Evolutionary conservation across 2,329 filamentous ascomycete genomes (phyloP), one percentile per base, ranked within the genome.

Genomic region (Celoporthe dispersa): DNA sequence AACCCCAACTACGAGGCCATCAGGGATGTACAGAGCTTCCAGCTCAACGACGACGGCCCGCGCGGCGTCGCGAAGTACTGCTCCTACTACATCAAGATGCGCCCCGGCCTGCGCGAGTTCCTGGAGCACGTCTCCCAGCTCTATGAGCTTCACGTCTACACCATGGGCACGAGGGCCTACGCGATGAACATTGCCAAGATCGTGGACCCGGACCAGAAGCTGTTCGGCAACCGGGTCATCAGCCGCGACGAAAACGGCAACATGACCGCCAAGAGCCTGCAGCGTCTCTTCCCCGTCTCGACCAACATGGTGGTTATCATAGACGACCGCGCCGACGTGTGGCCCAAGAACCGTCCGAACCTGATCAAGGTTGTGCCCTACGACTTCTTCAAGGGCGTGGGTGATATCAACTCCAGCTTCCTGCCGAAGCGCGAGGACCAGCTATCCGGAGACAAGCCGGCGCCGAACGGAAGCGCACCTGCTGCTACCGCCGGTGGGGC

Each of bases 241-340:
- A 98, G 95, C 80, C 92, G 96, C 76, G 95, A 98, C 79, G 96
- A 99, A 81, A 99, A 97, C 78, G 95, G 95, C 68, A 98, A 92
- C 79, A 90, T 98, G 79, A 93, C 91, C 2, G 90, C 92, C 70
- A 99, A 99, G 85, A 96, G 91, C 74, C 84, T 99, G 39, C 92
- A 96, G 77, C 89, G 96, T 9, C 82, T 99, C 19, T 99, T 99
- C 79, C 96, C 97, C 6, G 93, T 97, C 71, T 97, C 97, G 80
- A 98, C 95, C 7, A 95, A 97, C 80, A 99, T 99, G 96, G 97
- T 98, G 0, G 94, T 98, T 70, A 98, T 99, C 76, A 99, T 99
- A 74, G 96, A 99, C 78, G 96, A 99, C 80, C 89, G 96, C 74
- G 94, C 94, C 67, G 96, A 99, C 79, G 95, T 99, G 9, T 99